phyloP scores from a whole-genome alignment of 176 grass and related monocot species.

The Avena eriantha region DNA sequence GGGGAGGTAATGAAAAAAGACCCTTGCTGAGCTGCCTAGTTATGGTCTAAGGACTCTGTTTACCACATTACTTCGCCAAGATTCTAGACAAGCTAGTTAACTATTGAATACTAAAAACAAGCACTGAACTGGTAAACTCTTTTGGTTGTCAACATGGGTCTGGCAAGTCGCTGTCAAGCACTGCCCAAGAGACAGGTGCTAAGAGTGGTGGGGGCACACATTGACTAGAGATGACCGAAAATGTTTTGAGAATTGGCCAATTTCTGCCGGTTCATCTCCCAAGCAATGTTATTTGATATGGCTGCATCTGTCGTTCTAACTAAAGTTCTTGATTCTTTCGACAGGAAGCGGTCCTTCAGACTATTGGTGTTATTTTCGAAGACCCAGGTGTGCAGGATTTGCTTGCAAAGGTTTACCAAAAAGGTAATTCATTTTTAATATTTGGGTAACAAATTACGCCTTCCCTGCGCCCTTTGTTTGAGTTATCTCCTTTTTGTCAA shows the following conservation, averaged over 20 bases:
- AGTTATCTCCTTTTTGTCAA: not conserved
- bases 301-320: constrained; percentile 25
- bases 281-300: constrained; percentile 33
- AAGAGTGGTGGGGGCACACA: constrained; percentile 8
- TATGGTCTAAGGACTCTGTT: not conserved
- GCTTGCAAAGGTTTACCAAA: constrained; percentile 90
- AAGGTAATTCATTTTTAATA: constrained; percentile 68
- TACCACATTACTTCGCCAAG: not conserved
- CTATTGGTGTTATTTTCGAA: constrained; percentile 92
- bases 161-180: constrained; percentile 11
- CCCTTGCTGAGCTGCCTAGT: constrained; percentile 10
- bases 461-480: not conserved
- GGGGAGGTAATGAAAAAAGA: constrained; percentile 19
- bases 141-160: constrained; percentile 25
- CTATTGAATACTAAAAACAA: constrained; percentile 38
- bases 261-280: constrained; percentile 27
- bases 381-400: constrained; percentile 97
- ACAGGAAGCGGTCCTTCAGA: constrained; percentile 93
- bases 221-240: not conserved
- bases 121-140: constrained; percentile 17
- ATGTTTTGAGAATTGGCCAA: constrained; percentile 13
- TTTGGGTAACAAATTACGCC: constrained; percentile 4
- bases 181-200: constrained; percentile 13
- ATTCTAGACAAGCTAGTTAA: constrained; percentile 8
- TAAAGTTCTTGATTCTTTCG: constrained; percentile 39